phyloP scores from a whole-genome alignment of 768 basidiomycete species.

The Auriscalpium orientale region DNA sequence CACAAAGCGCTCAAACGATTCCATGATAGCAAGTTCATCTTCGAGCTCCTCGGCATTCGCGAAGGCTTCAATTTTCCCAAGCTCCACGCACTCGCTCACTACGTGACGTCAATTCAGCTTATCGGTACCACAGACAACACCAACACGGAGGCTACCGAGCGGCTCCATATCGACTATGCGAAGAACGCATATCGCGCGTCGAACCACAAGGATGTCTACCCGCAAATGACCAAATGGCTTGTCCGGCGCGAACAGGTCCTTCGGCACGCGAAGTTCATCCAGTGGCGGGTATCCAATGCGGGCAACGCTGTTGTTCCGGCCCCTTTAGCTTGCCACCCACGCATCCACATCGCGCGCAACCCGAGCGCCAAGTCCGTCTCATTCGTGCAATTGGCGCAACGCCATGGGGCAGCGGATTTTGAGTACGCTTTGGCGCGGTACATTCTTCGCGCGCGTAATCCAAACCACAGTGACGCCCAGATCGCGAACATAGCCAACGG shows the following conservation, averaged over 20 bases:
- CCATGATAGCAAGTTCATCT: constrained; percentile 18
- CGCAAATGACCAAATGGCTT: background rate
- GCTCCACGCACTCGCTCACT: constrained; percentile 17
- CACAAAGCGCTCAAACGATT: constrained; percentile 11
- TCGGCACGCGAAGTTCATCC: background rate
- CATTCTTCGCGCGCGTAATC: background rate
- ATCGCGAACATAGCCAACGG: background rate
- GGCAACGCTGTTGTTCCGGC: no score
- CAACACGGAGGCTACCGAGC: constrained; percentile 9
- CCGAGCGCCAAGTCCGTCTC: background rate
- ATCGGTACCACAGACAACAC: constrained; percentile 39
- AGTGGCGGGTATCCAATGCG: background rate
- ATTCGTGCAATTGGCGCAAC: background rate
- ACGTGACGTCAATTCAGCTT: constrained; percentile 39
- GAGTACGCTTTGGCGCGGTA: background rate
- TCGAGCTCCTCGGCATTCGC: constrained; percentile 17
- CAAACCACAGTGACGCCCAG: background rate
- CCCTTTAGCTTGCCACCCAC: background rate
- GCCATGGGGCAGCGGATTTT: background rate
- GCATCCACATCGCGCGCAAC: background rate
- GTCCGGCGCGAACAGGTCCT: background rate
- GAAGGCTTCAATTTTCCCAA: constrained; percentile 19
- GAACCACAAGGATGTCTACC: constrained; percentile 1
- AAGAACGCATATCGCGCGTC: background rate
- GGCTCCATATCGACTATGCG: constrained; percentile 6